Percentiles rank a stretch among this genome's conserved stretches.
Conservation (phyloP, 1,139 yeast species). For the Wickerhamomyces sp. region DNA sequence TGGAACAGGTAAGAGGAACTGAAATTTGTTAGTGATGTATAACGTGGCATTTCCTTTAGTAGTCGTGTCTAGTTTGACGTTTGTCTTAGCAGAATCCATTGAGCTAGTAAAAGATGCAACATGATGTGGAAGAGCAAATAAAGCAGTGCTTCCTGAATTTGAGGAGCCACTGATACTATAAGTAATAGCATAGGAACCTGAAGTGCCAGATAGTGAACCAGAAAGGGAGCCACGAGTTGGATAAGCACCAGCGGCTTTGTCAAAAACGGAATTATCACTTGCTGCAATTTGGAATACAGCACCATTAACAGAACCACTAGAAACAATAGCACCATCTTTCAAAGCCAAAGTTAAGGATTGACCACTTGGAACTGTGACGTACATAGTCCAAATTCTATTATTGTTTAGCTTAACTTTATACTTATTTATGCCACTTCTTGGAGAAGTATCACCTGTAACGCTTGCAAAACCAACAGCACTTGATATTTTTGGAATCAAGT, state of each 20-base stretch:
- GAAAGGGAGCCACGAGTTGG: constrained; percentile 30
- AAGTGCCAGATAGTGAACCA: constrained; percentile 22
- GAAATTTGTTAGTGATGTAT: constrained; percentile 44
- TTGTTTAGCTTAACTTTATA: constrained; percentile 38
- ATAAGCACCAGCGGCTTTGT: constrained; percentile 50
- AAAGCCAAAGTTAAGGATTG: constrained; percentile 35
- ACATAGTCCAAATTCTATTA: constrained; percentile 44
- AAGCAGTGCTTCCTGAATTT: constrained; percentile 32
- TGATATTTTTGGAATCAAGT: constrained; percentile 48
- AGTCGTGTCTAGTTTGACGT: constrained; percentile 54
- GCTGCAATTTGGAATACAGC: constrained; percentile 34
- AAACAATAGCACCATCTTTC: constrained; percentile 48
- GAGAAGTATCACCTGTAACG: constrained; percentile 29
- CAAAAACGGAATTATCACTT: constrained; percentile 43
- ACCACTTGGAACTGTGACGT: constrained; percentile 35
- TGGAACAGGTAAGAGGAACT: constrained; percentile 46
- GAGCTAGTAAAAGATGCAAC: constrained; percentile 38
- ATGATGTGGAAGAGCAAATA: constrained; percentile 67
- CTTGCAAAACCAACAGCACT: constrained; percentile 63
- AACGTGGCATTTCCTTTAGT: constrained; percentile 67
- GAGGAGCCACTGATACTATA: constrained; percentile 35
- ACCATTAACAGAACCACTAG: constrained; percentile 31
- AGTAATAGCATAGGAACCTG: constrained; percentile 33
- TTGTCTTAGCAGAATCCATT: constrained; percentile 25
- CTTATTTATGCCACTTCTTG: constrained; percentile 33